Base-by-base conservation (phyloP, 2,329 filamentous ascomycete species). In the Aspergillus transmontanensis region DNA sequence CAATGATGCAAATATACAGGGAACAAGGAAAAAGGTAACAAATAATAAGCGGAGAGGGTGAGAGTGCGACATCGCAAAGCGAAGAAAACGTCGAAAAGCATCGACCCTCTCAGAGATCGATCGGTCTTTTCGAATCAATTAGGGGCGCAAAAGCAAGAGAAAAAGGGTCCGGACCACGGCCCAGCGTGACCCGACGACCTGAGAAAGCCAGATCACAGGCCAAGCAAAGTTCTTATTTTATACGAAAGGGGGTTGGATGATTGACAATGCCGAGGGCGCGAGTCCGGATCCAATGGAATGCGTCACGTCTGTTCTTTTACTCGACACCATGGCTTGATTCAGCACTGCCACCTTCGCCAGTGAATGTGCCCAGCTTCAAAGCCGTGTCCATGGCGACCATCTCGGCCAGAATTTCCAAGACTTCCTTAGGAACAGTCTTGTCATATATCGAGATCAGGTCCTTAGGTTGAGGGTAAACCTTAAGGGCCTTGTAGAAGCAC, bases 371-470 rank as follows among this genome's bases (percentile, higher is more conserved):
- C 66, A 92, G 84, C 70, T 89, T 86, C 70, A 93, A 82, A 68
- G 83, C 88, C 67, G 90, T 87, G 82, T 98, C 95, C 79, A 94
- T 88, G 68, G 94, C 94, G 75, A 99, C 97, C 93, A 99, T 97
- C 83, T 97, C 93, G 69, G 95, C 95, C 67, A 99, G 89, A 72
- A 98, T 90, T 79, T 99, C 94, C 72, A 99, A 89, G 73, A 98
- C 92, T 66, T 94, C 94, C 91, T 97, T 97, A 72, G 94, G 90
- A 53, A 98, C 94, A 36, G 95, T 98, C 87, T 96, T 97, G 81
- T 99, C 95, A 81, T 99, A 99, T 80, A 99, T 97, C 74, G 87
- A 87, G 78, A 99, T 97, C 73, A 99, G 85, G 76, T 98, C 95
- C 72, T 90, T 87, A 14, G 94, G 95, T 73, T 92, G 91, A 58